Evolutionary conservation across 257 asterid genomes (phyloP), one percentile per base, ranked within the genome.

Genomic region (Nicotiana undulata): DNA sequence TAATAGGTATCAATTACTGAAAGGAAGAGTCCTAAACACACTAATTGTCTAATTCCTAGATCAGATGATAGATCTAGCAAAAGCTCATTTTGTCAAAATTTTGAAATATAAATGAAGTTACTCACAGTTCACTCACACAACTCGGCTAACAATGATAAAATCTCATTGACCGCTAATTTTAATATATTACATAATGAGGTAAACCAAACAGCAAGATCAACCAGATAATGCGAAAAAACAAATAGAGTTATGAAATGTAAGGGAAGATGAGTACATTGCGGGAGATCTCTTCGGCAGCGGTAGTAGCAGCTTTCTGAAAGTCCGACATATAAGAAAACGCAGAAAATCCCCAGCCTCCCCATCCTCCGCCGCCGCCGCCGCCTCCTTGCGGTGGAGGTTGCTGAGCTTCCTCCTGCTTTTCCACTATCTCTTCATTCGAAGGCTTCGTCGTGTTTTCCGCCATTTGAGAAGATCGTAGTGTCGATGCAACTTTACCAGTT

Each of bases 271-370:
- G 52, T 88, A 93, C 98, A 90, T 90, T 92, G 89, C 97, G 97
- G 75, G 98, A 94, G 90, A 91, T 92, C 94, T 92, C 98, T 81
- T 92, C 98, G 58, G 97, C 97, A 80, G 94, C 98, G 58, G 82
- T 83, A 17, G 95, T 79, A 53, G 97, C 97, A 76, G 92, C 97
- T 81, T 92, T 92, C 87, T 91, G 97, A 81, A 94, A 91, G 89
- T 92, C 97, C 77, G 98, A 88, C 22, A 93, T 85, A 82, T 93
- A 93, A 37, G 97, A 90, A 51, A 92, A 79, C 29, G 97, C 87
- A 61, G 93, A 90, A 84, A 91, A 90, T 0, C 94, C 97, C 97
- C 97, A 92, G 24, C 97, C 95, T 24, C 97, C 95, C 97, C 97
- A 90, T 67, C 96, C 95, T 59, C 92, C 91, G 9, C 92, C 88